Percentiles rank a stretch among this genome's conserved stretches.
These are phyloP conservation scores for Talaromyces amestolkiae DNA, from an alignment of 2,329 filamentous ascomycete species.

Conservation along the genomic window DNA sequence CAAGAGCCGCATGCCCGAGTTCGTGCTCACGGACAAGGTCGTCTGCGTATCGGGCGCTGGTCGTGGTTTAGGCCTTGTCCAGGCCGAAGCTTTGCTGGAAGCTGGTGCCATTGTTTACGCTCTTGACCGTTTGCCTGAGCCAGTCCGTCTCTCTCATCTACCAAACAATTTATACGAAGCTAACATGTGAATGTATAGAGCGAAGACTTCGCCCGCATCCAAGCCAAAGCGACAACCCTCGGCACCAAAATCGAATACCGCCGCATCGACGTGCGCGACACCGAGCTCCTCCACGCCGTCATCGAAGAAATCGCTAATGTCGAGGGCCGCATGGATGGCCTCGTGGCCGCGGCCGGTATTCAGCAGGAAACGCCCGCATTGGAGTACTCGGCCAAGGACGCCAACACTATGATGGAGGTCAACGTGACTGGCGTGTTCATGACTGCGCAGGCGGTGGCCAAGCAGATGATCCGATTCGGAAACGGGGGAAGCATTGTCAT, in stretches of 20 bases:
- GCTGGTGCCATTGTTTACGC: constrained; percentile 63
- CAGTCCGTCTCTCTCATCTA: constrained; percentile 27
- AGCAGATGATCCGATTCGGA: constrained; percentile 61
- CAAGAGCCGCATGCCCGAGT: constrained; percentile 61
- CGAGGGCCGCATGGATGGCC: constrained; percentile 72
- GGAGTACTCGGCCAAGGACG: constrained; percentile 66
- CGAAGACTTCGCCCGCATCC: constrained; percentile 63
- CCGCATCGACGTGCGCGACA: constrained; percentile 76
- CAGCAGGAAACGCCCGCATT: constrained; percentile 82
- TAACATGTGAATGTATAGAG: constrained; percentile 49
- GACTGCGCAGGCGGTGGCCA: constrained; percentile 62
- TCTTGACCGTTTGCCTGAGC: constrained; percentile 43
- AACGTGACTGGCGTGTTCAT: constrained; percentile 63
- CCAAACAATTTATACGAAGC: constrained; percentile 37
- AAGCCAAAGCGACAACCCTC: constrained; percentile 64
- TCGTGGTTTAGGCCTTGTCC: constrained; percentile 68
- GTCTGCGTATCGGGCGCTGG: constrained; percentile 70
- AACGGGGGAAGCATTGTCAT: constrained; percentile 61
- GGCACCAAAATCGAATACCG: constrained; percentile 69
- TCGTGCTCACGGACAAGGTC: constrained; percentile 69
- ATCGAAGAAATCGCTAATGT: constrained; percentile 66
- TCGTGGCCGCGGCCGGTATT: constrained; percentile 69
- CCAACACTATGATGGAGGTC: constrained; percentile 62
- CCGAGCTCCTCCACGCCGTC: constrained; percentile 63
- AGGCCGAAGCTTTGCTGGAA: constrained; percentile 71